Evolutionary conservation across 169 alveolate species (phyloP), one percentile per base, ranked within the genome.

Genomic region (Plasmodium relictum): DNA sequence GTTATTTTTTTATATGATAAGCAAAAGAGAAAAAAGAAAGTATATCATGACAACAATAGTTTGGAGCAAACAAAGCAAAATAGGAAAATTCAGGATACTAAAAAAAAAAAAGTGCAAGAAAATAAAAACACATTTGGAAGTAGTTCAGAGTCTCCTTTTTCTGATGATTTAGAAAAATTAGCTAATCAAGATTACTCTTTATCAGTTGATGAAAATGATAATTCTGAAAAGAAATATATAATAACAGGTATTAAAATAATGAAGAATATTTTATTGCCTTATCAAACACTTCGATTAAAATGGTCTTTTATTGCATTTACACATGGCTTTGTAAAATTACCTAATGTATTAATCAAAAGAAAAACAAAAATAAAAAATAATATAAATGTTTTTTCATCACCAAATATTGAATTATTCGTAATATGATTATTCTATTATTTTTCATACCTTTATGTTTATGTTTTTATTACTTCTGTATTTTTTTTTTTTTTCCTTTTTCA

Each of bases 221-320:
- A 22, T 22, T 80, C 4, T 26, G 12, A 45, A 22, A 80, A 80
- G 48, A 48, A 59, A 24, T 80, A 80, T 68, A 54, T 80, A 37
- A 41, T 80, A 16, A 66, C 78, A 12, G 90, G 90, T 7, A 59
- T 62, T 50, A 66, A 71, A 61, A 45, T 66, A 44, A 80, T 80
- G 90, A 80, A 80, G 45, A 80, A 69, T 68, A 80, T 80, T 66
- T 54, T 80, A 48, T 70, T 80, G 4, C 90, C 90, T 9, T 80
- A 80, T 45, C 90, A 80, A 56, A 66, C 90, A 24, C 8, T 80
- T 66, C 66, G 73, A 44, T 31, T 80, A 9, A 22, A 61, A 54
- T 80, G 90, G 90, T 65, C 90, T 37, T 80, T 80, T 37, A 56
- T 80, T 52, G 62, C 70, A 37, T 45, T 66, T 26, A 54, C 90